Base-by-base conservation (phyloP, 371 early-diverging fungal species). In the Mucor irregularis region DNA sequence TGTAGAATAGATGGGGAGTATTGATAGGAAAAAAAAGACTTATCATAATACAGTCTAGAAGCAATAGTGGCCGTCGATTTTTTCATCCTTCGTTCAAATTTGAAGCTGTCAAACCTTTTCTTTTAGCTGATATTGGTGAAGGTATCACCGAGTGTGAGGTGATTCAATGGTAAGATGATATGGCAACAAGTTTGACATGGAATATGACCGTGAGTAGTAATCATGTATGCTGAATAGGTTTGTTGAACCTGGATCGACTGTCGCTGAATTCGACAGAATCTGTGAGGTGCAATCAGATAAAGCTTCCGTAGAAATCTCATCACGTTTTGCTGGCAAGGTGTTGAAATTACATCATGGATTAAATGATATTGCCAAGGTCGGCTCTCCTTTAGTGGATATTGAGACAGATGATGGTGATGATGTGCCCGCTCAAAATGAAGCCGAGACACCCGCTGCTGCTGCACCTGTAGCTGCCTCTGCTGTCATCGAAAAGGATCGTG, bases 231-330 rank as follows among this genome's bases (percentile, higher is more conserved):
- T n/a, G 22, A 44, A n/a, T 48, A 93, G 92, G 94, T 92, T 92
- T 59, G 91, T 98, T 34, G 90, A 98, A 78, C 84, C 84, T 4
- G 98, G 98, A 42, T 87, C 89, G 61, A 74, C 71, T 30, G 88
- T 98, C n/a, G 79, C 85, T 28, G 93, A 97, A 80, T 98, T 98
- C 69, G 90, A 93, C 65, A 90, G 89, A 68, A 90, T 98, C 37
- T 94, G 95, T 65, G 97, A 98, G 68, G 98, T 98, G 13, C 98
- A 97, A 63, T 92, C 92, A 6, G 98, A 98, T 74, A 98, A 98
- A 82, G 98, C 98, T 6, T 92, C 98, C 0, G 98, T 96, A 14
- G 97, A 98, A 69, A 97, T 98, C 71, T 92, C 98, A 9, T 94
- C 95, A 10, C 86, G 98, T 13, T 98, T 84, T 65, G 87, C 94